Evolutionary conservation across 805 yeast species (phyloP).

Genomic region (Kazachstania viticola): DNA sequence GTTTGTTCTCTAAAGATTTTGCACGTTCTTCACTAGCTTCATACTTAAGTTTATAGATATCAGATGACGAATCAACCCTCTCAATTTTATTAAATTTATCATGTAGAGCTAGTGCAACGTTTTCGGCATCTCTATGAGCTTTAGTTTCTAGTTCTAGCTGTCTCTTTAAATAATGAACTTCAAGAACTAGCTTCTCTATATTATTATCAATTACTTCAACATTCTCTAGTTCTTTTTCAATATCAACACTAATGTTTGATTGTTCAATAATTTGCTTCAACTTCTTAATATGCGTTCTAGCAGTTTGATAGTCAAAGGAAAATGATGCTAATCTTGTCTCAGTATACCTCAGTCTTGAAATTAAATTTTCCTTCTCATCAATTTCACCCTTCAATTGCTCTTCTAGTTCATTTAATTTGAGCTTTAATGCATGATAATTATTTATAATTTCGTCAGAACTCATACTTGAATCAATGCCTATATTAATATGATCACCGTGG

Average conservation of each 20-base stretch:
- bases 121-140: slow-evolving; percentile 41
- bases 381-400: slow-evolving; percentile 38
- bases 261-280: slow-evolving; percentile 21
- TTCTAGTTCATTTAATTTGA: slow-evolving; percentile 41
- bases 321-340: slow-evolving; percentile 59
- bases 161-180: slow-evolving; percentile 37
- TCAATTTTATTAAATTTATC: slow-evolving; percentile 16
- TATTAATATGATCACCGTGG: slow-evolving; percentile 1
- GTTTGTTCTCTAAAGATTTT: slow-evolving; percentile 30
- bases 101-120: slow-evolving; percentile 24
- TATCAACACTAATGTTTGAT: slow-evolving; percentile 17
- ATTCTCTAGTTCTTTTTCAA: slow-evolving; percentile 16
- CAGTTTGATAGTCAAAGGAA: slow-evolving; percentile 43
- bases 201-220: slow-evolving; percentile 16
- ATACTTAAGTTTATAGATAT: slow-evolving; percentile 34
- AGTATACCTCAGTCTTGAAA: slow-evolving; percentile 46
- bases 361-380: slow-evolving; percentile 32
- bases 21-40: slow-evolving; percentile 36
- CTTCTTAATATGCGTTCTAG: slow-evolving; percentile 33
- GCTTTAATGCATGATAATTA: slow-evolving; percentile 33
- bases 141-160: slow-evolving; percentile 41
- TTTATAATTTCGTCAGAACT: slow-evolving; percentile 7
- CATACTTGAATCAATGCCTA: slow-evolving; percentile 6
- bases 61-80: slow-evolving; percentile 21
- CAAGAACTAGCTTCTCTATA: slow-evolving; percentile 27